Evolutionary conservation across 805 yeast species (phyloP).

Genomic region (Candida pseudofarinosa): DNA sequence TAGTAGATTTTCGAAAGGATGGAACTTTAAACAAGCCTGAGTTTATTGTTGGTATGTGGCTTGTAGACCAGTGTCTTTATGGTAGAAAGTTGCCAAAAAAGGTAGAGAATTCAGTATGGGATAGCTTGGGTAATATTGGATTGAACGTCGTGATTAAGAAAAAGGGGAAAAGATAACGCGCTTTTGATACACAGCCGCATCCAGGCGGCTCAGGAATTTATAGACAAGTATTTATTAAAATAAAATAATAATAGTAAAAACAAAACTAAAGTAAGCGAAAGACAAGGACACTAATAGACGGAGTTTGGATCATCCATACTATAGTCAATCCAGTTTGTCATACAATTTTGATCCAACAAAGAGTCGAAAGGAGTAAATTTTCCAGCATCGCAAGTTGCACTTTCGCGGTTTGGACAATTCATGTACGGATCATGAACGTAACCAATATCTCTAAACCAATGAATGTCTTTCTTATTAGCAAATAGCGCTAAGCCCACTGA

Average conservation of each 20-base stretch:
- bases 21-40: slow-evolving; percentile 77
- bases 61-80: slow-evolving; percentile 91
- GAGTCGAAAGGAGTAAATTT: slow-evolving; percentile 49
- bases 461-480: slow-evolving; percentile 63
- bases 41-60: slow-evolving; percentile 96
- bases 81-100: slow-evolving; percentile 82
- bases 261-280: too few species aligned
- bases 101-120: slow-evolving; percentile 73
- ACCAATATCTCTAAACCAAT: slow-evolving; percentile 87
- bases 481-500: slow-evolving; percentile 69
- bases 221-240: not conserved
- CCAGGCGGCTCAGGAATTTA: not conserved
- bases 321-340: slow-evolving; percentile 62
- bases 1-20: slow-evolving; percentile 63
- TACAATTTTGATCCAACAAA: slow-evolving; percentile 67
- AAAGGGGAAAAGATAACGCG: slow-evolving; percentile 16
- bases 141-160: slow-evolving; percentile 35
- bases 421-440: slow-evolving; percentile 71
- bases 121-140: slow-evolving; percentile 58
- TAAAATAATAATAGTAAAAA: not conserved
- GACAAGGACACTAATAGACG: slow-evolving; percentile 10
- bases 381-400: slow-evolving; percentile 51
- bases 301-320: slow-evolving; percentile 18
- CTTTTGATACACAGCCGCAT: not conserved
- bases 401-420: slow-evolving; percentile 62